A percentile compares a stretch with the other conserved stretches of the same genome.
phyloP scores from a whole-genome alignment of 805 yeast species.

The Sungouiella blattae region DNA sequence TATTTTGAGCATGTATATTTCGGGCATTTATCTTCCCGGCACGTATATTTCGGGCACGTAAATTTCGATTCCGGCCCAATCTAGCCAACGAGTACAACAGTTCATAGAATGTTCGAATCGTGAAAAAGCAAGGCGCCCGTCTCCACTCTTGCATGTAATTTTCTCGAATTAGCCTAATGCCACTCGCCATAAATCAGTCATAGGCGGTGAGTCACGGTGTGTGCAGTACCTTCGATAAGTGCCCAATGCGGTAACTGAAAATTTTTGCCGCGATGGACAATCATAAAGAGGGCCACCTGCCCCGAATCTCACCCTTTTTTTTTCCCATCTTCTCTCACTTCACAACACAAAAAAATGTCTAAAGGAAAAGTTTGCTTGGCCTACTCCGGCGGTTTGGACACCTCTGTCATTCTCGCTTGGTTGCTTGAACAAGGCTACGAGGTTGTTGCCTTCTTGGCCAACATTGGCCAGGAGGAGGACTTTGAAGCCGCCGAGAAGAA shows the following conservation, averaged over 20 bases:
- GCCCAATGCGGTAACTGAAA: conserved; percentile 13
- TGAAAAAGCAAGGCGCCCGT: too few relatives aligned
- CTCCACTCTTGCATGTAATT: too few relatives aligned
- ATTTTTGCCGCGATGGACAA: conserved; percentile 20
- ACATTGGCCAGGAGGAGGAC: conserved; percentile 99
- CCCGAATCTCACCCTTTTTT: conserved; percentile 2
- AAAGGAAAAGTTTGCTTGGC: conserved; percentile 99
- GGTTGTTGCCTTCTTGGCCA: conserved; percentile 96
- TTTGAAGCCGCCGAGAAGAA: conserved; percentile 95
- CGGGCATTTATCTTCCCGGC: too few relatives aligned
- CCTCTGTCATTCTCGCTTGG: conserved; percentile 98
- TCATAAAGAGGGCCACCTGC: conserved; percentile 15
- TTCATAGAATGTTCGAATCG: too few relatives aligned
- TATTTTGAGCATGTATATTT: too few relatives aligned
- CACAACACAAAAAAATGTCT: conserved; percentile 52
- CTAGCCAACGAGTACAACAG: too few relatives aligned
- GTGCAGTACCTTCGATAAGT: conserved; percentile 3
- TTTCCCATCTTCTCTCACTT: conserved; percentile 3
- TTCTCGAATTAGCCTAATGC: too few relatives aligned
- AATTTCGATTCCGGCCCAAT: too few relatives aligned
- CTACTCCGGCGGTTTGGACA: conserved; percentile 98
- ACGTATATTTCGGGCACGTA: too few relatives aligned
- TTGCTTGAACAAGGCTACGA: conserved; percentile 96
- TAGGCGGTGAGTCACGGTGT: conserved; percentile 1
- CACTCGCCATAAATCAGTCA: too few relatives aligned